Evolutionary conservation across 345 rosid genomes (phyloP).

Genomic region (Aquilaria malaccensis): DNA sequence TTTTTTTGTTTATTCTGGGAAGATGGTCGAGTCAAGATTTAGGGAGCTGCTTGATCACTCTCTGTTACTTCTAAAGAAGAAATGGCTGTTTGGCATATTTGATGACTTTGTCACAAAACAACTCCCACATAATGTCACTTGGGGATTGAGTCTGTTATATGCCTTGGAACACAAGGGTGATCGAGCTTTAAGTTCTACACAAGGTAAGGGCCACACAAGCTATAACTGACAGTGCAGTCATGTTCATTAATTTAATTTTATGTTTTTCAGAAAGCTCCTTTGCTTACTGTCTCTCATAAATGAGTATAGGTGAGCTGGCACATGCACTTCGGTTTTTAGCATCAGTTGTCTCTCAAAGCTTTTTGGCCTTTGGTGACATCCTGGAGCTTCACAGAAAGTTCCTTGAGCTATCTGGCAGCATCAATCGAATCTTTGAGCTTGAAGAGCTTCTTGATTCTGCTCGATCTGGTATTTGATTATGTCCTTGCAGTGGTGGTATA

Average conservation of each 20-base stretch:
- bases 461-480: constrained; percentile 49
- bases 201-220: constrained; percentile 39
- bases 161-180: constrained; percentile 92
- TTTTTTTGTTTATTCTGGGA: constrained; percentile 14
- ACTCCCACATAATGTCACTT: constrained; percentile 93
- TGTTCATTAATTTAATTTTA: background rate
- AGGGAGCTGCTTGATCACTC: constrained; percentile 82
- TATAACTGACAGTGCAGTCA: background rate
- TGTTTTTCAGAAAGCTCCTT: background rate
- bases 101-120: constrained; percentile 99
- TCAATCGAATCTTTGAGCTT: constrained; percentile 88
- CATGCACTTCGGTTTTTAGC: constrained; percentile 95
- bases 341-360: constrained; percentile 97
- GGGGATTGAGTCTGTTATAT: constrained; percentile 95
- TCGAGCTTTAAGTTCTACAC: constrained; percentile 71
- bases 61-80: constrained; percentile 68
- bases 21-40: constrained; percentile 94
- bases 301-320: constrained; percentile 75
- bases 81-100: constrained; percentile 83
- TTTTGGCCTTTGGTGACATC: constrained; percentile 96
- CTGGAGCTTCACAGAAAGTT: constrained; percentile 90
- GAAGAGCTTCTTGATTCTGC: constrained; percentile 92
- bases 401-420: constrained; percentile 84
- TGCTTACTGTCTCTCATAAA: background rate
- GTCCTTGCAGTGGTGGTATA: background rate